Evolutionary conservation across 257 asterid genomes (phyloP).

Genomic region (Fraxinus americana): DNA sequence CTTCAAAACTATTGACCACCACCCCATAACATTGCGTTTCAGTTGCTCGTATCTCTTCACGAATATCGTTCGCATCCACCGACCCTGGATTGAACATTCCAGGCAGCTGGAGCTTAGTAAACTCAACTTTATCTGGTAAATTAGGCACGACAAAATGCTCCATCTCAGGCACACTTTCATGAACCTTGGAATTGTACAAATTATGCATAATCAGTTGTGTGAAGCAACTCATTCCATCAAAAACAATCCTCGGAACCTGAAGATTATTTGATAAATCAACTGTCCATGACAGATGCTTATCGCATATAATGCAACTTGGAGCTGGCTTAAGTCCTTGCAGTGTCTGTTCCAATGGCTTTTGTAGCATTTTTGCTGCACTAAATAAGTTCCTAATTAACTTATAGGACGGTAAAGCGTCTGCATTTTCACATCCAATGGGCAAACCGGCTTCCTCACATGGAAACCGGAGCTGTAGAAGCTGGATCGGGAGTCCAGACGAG

Average conservation of each 20-base stretch:
- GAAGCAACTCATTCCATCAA: constrained; percentile 57
- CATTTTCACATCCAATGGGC: constrained; percentile 55
- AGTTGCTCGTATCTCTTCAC: constrained; percentile 39
- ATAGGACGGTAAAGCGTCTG: constrained; percentile 45
- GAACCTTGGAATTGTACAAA: constrained; percentile 25
- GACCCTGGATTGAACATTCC: constrained; percentile 37
- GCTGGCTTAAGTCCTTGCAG: constrained; percentile 31
- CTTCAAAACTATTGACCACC: constrained; percentile 52
- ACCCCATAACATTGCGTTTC: constrained; percentile 40
- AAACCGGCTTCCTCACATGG: constrained; percentile 54
- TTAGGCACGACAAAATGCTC: constrained; percentile 42
- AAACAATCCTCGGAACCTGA: constrained; percentile 41
- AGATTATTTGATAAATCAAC: constrained; percentile 28
- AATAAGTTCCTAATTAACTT: constrained; percentile 32
- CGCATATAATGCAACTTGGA: constrained; percentile 47
- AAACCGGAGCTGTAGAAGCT: constrained; percentile 34
- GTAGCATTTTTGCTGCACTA: constrained; percentile 35
- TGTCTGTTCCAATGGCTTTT: constrained; percentile 31
- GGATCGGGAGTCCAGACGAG: constrained; percentile 39
- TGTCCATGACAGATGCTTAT: constrained; percentile 44
- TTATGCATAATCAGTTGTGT: constrained; percentile 33
- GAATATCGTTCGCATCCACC: constrained; percentile 24
- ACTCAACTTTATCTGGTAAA: constrained; percentile 35
- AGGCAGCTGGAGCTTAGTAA: constrained; percentile 42
- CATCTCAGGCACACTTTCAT: constrained; percentile 16